Conservation (phyloP, 2,329 filamentous ascomycete species). For the Tolypocladium nubicola region DNA sequence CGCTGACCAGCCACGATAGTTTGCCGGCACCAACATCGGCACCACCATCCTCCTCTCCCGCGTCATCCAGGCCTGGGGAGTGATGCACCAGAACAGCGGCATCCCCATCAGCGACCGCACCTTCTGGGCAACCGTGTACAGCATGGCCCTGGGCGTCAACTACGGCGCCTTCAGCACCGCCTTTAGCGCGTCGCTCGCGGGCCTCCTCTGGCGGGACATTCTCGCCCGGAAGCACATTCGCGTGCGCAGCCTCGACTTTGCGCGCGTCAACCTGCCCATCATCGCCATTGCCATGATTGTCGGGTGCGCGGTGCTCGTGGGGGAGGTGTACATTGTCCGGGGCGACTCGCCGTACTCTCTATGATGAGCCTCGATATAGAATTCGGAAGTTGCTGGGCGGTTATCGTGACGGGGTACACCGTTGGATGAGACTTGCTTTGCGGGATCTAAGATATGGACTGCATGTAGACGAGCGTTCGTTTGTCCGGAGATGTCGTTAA, state of each 20-base stretch:
- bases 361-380: background rate
- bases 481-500: background rate
- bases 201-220: constrained; percentile 64
- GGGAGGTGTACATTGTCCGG: constrained; percentile 46
- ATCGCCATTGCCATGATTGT: constrained; percentile 59
- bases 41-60: constrained; percentile 64
- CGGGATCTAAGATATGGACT: background rate
- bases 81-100: constrained; percentile 39
- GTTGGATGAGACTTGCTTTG: background rate
- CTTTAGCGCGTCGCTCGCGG: constrained; percentile 62
- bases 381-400: background rate
- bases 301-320: constrained; percentile 49
- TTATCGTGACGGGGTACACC: background rate
- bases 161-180: constrained; percentile 65
- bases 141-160: constrained; percentile 65
- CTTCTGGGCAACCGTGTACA: constrained; percentile 66
- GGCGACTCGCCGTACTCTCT: background rate
- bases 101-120: constrained; percentile 49
- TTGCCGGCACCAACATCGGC: constrained; percentile 68
- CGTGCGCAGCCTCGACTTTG: constrained; percentile 54
- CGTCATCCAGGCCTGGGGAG: constrained; percentile 57
- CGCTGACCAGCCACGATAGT: constrained; percentile 31
- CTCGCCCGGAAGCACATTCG: constrained; percentile 56
- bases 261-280: constrained; percentile 58
- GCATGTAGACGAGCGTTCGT: background rate